phyloP scores from a whole-genome alignment of 257 asterid genomes.

The Nicotiana otophora region DNA sequence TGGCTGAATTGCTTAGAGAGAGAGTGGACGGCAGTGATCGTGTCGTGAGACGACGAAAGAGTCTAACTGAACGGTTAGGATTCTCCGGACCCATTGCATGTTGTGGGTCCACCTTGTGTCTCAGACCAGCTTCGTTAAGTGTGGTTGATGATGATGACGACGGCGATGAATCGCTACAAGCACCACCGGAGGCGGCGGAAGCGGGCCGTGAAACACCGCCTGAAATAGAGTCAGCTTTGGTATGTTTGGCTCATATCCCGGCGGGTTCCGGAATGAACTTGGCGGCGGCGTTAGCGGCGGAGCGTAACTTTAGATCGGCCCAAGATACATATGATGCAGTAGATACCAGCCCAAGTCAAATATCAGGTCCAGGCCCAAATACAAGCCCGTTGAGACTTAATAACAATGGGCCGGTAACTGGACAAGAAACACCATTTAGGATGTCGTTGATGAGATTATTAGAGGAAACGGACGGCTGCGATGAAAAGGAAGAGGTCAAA shows the following conservation, averaged over 20 bases:
- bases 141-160: constrained; percentile 33
- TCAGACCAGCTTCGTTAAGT: constrained; percentile 37
- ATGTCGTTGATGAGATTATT: constrained; percentile 82
- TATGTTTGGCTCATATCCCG: constrained; percentile 35
- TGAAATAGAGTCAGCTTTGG: constrained; percentile 23
- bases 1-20: constrained; percentile 40
- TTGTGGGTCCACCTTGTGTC: constrained; percentile 60
- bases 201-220: background rate
- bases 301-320: constrained; percentile 60
- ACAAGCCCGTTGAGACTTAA: constrained; percentile 15
- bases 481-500: constrained; percentile 25
- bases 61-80: constrained; percentile 63
- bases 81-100: constrained; percentile 47
- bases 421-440: constrained; percentile 41
- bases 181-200: constrained; percentile 12
- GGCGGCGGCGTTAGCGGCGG: constrained; percentile 86
- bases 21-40: constrained; percentile 61
- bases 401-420: background rate
- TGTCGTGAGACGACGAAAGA: constrained; percentile 39
- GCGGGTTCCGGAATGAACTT: constrained; percentile 52
- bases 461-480: constrained; percentile 66
- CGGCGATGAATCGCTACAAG: constrained; percentile 11
- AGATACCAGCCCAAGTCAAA: too few species aligned
- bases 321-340: constrained; percentile 24
- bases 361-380: background rate